Percentiles rank a stretch among this genome's conserved stretches.
Conservation (phyloP, 768 basidiomycete species). For the Tricholoma hemisulphureum region DNA sequence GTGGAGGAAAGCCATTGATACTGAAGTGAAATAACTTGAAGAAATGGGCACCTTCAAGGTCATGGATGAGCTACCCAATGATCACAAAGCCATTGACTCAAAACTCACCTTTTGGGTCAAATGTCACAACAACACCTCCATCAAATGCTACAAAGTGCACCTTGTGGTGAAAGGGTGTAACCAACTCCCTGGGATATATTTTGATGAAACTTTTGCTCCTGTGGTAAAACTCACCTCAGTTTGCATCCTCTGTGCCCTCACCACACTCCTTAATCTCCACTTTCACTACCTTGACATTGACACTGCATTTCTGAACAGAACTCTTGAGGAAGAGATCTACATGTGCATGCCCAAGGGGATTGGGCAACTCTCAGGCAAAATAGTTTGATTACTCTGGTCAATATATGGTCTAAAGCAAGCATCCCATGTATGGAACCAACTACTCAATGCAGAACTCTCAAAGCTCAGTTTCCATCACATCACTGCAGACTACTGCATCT, state of each 20-base stretch:
- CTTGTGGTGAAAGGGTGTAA: neutral
- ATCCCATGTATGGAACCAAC: neutral
- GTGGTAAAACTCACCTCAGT: too few relatives aligned
- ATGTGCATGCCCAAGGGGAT: neutral
- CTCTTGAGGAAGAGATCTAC: neutral
- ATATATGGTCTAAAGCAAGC: neutral
- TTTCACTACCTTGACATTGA: too few relatives aligned
- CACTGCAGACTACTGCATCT: too few relatives aligned
- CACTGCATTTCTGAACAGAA: neutral
- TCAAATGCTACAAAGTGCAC: neutral
- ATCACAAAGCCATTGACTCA: neutral
- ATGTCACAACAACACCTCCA: neutral
- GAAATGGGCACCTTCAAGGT: too few relatives aligned
- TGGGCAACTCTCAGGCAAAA: neutral
- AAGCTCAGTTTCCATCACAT: too few relatives aligned
- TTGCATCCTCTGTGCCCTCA: too few relatives aligned
- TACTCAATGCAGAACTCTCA: too few relatives aligned
- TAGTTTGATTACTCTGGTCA: neutral
- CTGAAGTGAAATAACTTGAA: neutral
- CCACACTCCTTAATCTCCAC: too few relatives aligned
- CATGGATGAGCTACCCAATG: neutral
- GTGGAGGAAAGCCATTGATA: neutral
- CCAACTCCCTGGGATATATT: neutral
- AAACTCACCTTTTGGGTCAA: neutral
- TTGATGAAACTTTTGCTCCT: too few relatives aligned